Evolutionary conservation across 176 grass and related monocot species (phyloP).

Genomic region (Paspalum vaginatum): DNA sequence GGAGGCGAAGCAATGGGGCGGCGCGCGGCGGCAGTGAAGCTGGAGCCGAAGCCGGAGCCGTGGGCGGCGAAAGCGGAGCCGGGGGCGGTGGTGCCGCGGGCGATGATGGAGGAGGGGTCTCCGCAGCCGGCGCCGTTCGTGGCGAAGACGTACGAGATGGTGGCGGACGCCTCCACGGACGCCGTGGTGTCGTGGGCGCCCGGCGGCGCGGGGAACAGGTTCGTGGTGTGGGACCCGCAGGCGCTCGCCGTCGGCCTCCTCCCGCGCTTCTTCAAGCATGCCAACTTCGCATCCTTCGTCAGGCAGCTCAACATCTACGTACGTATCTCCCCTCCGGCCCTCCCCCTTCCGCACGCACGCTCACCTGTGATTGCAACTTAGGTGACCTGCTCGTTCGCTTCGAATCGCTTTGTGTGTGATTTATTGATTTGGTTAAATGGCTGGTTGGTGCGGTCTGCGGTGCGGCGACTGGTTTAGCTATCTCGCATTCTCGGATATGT

Average conservation of each 20-base stretch:
- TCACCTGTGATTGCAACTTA: background rate
- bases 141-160: slow-evolving; percentile 65
- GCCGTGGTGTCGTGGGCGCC: slow-evolving; percentile 56
- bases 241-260: slow-evolving; percentile 52
- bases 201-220: slow-evolving; percentile 39
- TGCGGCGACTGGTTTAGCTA: background rate
- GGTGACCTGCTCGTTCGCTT: background rate
- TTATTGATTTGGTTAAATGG: background rate
- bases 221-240: slow-evolving; percentile 70
- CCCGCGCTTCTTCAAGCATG: slow-evolving; percentile 80
- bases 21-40: slow-evolving; percentile 32
- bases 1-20: slow-evolving; percentile 1
- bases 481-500: background rate
- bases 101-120: slow-evolving; percentile 38
- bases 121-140: slow-evolving; percentile 54
- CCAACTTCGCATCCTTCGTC: slow-evolving; percentile 84
- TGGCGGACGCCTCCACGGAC: slow-evolving; percentile 52
- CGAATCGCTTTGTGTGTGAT: background rate
- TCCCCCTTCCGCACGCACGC: background rate
- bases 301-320: slow-evolving; percentile 85
- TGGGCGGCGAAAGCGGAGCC: background rate
- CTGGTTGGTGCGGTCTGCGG: background rate
- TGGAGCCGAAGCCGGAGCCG: slow-evolving; percentile 34
- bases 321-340: background rate
- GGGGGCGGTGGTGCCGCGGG: slow-evolving; percentile 9